These are phyloP conservation scores for Xylaria multiplex DNA, from an alignment of 2,329 filamentous ascomycete species.

Conservation along the genomic window DNA sequence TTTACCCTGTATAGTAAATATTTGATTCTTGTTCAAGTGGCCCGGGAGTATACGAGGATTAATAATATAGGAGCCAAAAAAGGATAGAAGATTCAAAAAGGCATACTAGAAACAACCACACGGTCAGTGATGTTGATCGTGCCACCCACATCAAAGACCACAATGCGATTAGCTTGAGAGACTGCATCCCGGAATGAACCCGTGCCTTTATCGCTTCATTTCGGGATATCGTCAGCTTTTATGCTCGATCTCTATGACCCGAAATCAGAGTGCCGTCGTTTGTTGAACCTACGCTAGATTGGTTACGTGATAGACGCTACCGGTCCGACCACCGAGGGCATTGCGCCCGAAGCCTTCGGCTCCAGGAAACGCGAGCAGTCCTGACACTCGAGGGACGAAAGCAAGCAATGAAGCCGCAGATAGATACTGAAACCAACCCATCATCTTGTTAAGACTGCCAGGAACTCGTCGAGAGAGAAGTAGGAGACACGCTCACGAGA, in stretches of 20 bases:
- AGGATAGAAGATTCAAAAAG: not conserved
- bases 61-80: not conserved
- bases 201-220: conserved; percentile 54
- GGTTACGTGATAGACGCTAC: conserved; percentile 59
- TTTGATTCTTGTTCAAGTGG: not conserved
- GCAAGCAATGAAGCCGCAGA: conserved; percentile 26
- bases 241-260: not conserved
- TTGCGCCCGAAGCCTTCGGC: conserved; percentile 61
- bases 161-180: conserved; percentile 57
- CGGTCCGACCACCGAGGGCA: conserved; percentile 58
- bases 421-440: conserved; percentile 37
- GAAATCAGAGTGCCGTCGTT: not conserved
- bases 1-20: not conserved
- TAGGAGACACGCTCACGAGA: not conserved
- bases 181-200: conserved; percentile 63
- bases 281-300: conserved; percentile 52
- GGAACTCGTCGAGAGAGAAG: not conserved
- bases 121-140: conserved; percentile 59
- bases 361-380: conserved; percentile 56
- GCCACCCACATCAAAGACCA: conserved; percentile 62
- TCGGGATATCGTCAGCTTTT: not conserved
- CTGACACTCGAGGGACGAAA: conserved; percentile 29
- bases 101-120: conserved; percentile 54
- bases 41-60: not conserved
- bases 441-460: conserved; percentile 34